These are phyloP conservation scores for Orychophragmus violaceus DNA, from an alignment of 345 rosid species.

Conservation along the genomic window DNA sequence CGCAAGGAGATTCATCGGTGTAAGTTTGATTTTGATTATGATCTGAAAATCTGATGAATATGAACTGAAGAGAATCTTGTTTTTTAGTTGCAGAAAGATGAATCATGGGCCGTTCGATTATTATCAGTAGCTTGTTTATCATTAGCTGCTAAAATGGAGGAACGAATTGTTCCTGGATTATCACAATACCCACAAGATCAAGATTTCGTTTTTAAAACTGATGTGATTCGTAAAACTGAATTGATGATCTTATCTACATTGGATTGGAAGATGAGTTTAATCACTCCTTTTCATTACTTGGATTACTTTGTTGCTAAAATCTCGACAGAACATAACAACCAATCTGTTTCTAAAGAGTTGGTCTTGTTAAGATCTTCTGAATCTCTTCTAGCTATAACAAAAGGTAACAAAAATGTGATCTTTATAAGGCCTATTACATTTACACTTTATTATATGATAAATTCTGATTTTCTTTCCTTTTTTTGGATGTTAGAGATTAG, in stretches of 20 bases:
- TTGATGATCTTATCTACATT: constrained; percentile 55
- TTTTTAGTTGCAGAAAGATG: constrained; percentile 45
- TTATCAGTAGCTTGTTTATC: constrained; percentile 73
- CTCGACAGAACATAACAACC: constrained; percentile 3
- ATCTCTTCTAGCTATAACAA: constrained; percentile 39
- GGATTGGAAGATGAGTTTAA: constrained; percentile 65
- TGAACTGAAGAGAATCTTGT: not conserved
- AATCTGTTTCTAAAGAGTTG: constrained; percentile 29
- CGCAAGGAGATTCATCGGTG: constrained; percentile 52
- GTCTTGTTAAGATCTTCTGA: constrained; percentile 42
- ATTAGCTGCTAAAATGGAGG: constrained; percentile 87
- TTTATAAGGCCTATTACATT: not conserved
- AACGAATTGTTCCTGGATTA: constrained; percentile 50
- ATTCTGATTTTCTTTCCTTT: not conserved
- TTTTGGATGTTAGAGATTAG: constrained; percentile 44
- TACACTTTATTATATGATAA: not conserved
- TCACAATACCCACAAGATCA: constrained; percentile 45
- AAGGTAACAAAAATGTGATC: constrained; percentile 39
- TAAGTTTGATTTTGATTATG: constrained; percentile 28
- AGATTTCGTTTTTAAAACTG: constrained; percentile 43
- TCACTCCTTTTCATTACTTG: constrained; percentile 74
- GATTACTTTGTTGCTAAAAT: constrained; percentile 48
- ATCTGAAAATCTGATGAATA: not conserved
- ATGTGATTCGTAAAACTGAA: constrained; percentile 63
- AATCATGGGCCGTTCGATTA: constrained; percentile 65